phyloP scores from a whole-genome alignment of 129 eudicot genomes.

The carrot (Daucus carota) region DH1_v3.0 NC_030382.2:30609001-30609500 shows the following conservation, averaged over 20 bases:
- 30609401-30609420: neutral
- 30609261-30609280: slow-evolving; percentile 53
- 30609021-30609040: no score
- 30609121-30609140: no score
- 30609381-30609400: neutral
- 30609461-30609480: slow-evolving; percentile 7
- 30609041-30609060: no score
- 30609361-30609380: neutral
- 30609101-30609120: no score
- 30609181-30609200: neutral
- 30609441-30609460: neutral
- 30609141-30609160: no score
- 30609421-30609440: neutral
- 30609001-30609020: no score
- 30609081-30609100: no score
- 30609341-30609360: slow-evolving; percentile 31
- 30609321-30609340: slow-evolving; percentile 56
- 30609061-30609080: no score
- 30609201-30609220: neutral
- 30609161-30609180: neutral
- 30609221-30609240: slow-evolving; percentile 46
- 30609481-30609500: slow-evolving; percentile 53
- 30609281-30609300: slow-evolving; percentile 59
- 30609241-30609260: slow-evolving; percentile 38
- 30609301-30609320: slow-evolving; percentile 31